A percentile compares a stretch with the other conserved stretches of the same genome.
Evolutionary conservation across 1,284 basidiomycete species (phyloP).

Genomic region (Sphagnurus paluster): DNA sequence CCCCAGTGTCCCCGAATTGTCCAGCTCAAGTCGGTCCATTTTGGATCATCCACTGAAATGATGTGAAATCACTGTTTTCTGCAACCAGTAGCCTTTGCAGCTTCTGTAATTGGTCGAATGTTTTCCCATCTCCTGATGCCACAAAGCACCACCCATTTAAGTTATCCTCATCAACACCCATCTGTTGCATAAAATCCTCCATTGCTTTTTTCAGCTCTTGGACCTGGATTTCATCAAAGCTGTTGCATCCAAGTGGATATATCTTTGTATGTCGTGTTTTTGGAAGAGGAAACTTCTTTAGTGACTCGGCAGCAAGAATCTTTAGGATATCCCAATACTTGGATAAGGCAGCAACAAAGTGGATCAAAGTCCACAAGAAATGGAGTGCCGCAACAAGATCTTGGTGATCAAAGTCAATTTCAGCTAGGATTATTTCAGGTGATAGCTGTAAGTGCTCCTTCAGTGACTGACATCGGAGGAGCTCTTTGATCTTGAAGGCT

Average conservation of each 20-base stretch:
- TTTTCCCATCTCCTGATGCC: constrained; percentile 20
- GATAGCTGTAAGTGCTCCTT: constrained; percentile 16
- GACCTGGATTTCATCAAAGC: constrained; percentile 19
- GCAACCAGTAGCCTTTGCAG: constrained; percentile 12
- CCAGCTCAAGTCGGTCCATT: constrained; percentile 32
- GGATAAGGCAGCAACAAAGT: constrained; percentile 14
- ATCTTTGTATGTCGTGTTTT: constrained; percentile 11
- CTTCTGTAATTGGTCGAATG: constrained; percentile 15
- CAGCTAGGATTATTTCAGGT: constrained; percentile 15
- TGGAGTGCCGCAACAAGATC: constrained; percentile 13
- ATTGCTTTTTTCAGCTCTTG: constrained; percentile 20
- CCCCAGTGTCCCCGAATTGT: constrained; percentile 30
- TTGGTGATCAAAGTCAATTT: constrained; percentile 18
- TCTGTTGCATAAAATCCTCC: constrained; percentile 18
- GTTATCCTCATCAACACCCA: constrained; percentile 17
- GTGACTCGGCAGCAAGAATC: neutral
- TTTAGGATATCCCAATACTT: constrained; percentile 6
- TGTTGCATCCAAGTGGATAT: constrained; percentile 19
- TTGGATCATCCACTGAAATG: constrained; percentile 24
- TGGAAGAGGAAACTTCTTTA: constrained; percentile 14
- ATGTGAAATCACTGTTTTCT: constrained; percentile 17
- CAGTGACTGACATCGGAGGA: constrained; percentile 11
- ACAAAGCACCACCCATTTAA: constrained; percentile 12
- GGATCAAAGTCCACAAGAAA: constrained; percentile 15
- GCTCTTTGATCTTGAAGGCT: constrained; percentile 6